phyloP scores from a whole-genome alignment of 2,329 filamentous ascomycete species.

The Colletotrichum chrysophilum region DNA sequence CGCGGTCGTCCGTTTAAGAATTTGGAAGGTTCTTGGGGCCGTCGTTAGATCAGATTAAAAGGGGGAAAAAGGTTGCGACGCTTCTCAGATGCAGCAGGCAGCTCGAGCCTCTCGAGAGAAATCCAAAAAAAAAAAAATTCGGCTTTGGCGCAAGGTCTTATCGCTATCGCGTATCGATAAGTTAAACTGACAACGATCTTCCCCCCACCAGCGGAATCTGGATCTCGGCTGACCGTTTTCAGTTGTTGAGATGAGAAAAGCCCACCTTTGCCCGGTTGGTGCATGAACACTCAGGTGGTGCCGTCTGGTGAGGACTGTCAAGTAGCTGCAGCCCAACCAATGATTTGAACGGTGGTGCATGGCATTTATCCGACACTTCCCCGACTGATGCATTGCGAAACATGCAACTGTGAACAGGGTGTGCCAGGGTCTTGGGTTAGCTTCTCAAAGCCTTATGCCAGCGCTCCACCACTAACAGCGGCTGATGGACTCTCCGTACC shows the following conservation, averaged over 20 bases:
- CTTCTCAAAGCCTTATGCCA: slow-evolving; percentile 14
- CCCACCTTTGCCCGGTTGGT: background rate
- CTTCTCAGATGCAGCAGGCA: background rate
- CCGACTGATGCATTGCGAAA: slow-evolving; percentile 21
- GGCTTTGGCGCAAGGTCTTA: background rate
- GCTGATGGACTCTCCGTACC: slow-evolving; percentile 12
- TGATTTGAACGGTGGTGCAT: background rate
- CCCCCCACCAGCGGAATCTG: background rate
- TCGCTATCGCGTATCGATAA: slow-evolving; percentile 24
- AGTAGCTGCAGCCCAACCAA: background rate
- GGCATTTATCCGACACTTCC: slow-evolving; percentile 15
- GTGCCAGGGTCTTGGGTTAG: slow-evolving; percentile 17
- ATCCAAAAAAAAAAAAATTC: slow-evolving; percentile 18
- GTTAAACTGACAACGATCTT: background rate
- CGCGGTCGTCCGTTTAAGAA: background rate
- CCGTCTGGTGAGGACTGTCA: background rate
- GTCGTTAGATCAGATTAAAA: background rate
- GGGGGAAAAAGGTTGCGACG: background rate
- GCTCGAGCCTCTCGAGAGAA: background rate
- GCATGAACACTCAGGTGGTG: background rate
- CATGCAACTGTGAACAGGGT: slow-evolving; percentile 16
- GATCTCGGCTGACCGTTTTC: background rate
- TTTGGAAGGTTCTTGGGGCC: background rate
- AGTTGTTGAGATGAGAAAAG: background rate
- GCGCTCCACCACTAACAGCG: slow-evolving; percentile 20